Base-by-base conservation (phyloP, 2,329 filamentous ascomycete genomes). In the Pseudocercospora fijiensis region DNA sequence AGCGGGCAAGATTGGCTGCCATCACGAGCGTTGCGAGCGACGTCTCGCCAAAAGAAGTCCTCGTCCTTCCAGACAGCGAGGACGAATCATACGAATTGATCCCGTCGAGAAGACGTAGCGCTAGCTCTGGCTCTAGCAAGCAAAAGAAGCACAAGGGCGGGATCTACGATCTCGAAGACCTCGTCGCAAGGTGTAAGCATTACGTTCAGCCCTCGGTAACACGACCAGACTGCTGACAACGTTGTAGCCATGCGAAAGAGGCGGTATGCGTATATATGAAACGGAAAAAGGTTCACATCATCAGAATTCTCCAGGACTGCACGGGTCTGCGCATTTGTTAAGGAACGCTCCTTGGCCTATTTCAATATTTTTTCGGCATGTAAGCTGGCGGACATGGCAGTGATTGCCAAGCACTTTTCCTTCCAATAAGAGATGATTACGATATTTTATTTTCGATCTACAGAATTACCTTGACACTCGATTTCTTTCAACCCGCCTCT, bases 181-280 rank as follows among this genome's bases (percentile, higher is more conserved):
- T 65, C 24, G 63, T 65, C 18, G 63, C 60, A n/a, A 65, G 53
- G 58, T 58, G 63, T 65, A 22, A 24, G 62, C 58, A 8, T 2
- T 26, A 28, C 13, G 4, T 13, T 30, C 18, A 13, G 16, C 24
- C 16, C 18, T 22, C 51, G 18, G n/a, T 43, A 20, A 24, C 27
- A 55, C n/a, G 28, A 4, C 18, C 10, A 28, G 24, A 8, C 13
- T 45, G 24, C 57, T 58, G 13, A 58, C 57, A 22, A 49, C 20
- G 3, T 33, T 20, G 7, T 16, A 58, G 55, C 45, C 9, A 47
- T 45, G 20, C 55, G 45, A 24, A 64, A 60, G 51, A 60, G 33
- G 28, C 33, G 57, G 22, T 64, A 60, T 41, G 56, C 57, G 33
- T 57, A 47, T n/a, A 55, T 56, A 16, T 61, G 16, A 41, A 1